Conservation (phyloP, 2,329 filamentous ascomycete genomes). For the Sclerotinia glacialis region DNA sequence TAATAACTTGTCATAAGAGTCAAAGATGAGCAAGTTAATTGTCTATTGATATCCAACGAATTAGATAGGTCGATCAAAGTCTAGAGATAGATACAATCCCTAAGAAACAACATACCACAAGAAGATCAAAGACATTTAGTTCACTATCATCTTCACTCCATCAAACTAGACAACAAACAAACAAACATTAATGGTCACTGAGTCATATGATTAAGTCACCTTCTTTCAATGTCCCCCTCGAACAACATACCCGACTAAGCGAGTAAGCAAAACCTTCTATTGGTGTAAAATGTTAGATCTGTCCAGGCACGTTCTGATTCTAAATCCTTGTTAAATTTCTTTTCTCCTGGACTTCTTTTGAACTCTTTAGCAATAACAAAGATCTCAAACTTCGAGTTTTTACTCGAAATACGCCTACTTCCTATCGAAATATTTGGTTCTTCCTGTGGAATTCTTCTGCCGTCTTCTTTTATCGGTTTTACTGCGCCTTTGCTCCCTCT, state of each 20-base stretch:
- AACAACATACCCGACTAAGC: not conserved
- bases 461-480: not conserved
- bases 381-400: not conserved
- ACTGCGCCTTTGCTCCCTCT: not conserved
- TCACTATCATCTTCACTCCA: not conserved
- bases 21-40: not conserved
- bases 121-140: not conserved
- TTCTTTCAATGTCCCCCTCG: not conserved
- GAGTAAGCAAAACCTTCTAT: not conserved
- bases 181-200: not conserved
- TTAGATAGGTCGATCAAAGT: not conserved
- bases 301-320: not conserved
- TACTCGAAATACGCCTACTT: not conserved
- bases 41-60: not conserved
- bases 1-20: not conserved
- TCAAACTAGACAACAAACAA: not conserved
- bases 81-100: not conserved
- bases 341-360: not conserved
- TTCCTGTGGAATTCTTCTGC: not conserved
- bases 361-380: slow-evolving; percentile 7
- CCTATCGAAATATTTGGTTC: not conserved
- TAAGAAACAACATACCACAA: not conserved
- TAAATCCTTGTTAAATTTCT: not conserved
- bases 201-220: not conserved
- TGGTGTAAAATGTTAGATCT: not conserved